These are phyloP conservation scores for Trichoderma atroviride DNA, from an alignment of 2,329 filamentous ascomycete species.

Conservation along the genomic window DNA sequence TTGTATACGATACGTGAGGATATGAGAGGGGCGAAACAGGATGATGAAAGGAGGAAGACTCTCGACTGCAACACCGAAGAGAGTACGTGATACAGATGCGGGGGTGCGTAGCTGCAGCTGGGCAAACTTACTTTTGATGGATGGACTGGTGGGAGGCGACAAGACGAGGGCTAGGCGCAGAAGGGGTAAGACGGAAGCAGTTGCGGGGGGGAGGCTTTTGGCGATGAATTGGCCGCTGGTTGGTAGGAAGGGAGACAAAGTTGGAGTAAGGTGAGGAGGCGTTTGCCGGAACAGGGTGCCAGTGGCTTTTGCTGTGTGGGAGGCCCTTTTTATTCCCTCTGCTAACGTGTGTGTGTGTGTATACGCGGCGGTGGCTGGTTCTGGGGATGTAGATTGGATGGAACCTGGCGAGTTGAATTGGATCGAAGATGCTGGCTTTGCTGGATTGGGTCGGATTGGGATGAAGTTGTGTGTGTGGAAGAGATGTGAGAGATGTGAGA, in stretches of 20 bases:
- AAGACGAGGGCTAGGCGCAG: slow-evolving; percentile 12
- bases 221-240: slow-evolving; percentile 11
- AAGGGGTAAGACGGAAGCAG: slow-evolving; percentile 20
- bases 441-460: neutral
- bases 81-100: slow-evolving; percentile 15
- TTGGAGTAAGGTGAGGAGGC: slow-evolving; percentile 26
- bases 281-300: slow-evolving; percentile 20
- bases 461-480: neutral
- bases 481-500: neutral
- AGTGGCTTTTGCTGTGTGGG: neutral
- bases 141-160: slow-evolving; percentile 18
- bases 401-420: neutral
- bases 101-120: slow-evolving; percentile 20
- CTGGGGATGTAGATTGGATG: slow-evolving; percentile 1
- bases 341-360: neutral
- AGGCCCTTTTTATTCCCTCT: neutral
- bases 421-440: neutral
- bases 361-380: neutral
- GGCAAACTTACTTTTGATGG: slow-evolving; percentile 29
- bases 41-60: slow-evolving; percentile 1
- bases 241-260: slow-evolving; percentile 4
- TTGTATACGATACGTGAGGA: neutral
- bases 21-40: neutral
- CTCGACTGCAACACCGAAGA: neutral
- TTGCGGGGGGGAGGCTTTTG: slow-evolving; percentile 5